phyloP scores from a whole-genome alignment of 2,329 filamentous ascomycete species.

The Sclerotinia nivalis region DNA sequence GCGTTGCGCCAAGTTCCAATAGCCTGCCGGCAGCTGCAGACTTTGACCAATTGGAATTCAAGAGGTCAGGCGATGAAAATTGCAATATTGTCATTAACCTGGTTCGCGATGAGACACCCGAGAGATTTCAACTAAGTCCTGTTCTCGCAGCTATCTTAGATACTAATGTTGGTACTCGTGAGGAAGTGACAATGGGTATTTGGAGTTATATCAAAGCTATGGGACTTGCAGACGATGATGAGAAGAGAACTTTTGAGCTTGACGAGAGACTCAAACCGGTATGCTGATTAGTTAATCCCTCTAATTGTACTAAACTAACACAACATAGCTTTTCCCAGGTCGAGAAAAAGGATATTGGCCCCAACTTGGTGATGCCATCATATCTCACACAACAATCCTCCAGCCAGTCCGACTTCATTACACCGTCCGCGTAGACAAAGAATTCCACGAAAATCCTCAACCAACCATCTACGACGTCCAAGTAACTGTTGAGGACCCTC shows the following conservation, averaged over 20 bases:
- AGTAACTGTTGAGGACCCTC: slow-evolving; percentile 80
- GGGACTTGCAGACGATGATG: slow-evolving; percentile 88
- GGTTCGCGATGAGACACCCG: slow-evolving; percentile 78
- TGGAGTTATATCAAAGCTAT: slow-evolving; percentile 93
- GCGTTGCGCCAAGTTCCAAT: slow-evolving; percentile 50
- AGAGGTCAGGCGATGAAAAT: slow-evolving; percentile 89
- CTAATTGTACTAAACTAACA: slow-evolving; percentile 32
- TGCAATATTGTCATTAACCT: slow-evolving; percentile 88
- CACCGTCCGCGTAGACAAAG: slow-evolving; percentile 89
- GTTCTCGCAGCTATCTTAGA: slow-evolving; percentile 83
- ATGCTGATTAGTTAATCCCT: slow-evolving; percentile 40
- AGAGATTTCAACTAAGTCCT: slow-evolving; percentile 78
- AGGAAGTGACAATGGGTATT: slow-evolving; percentile 84
- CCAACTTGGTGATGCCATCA: slow-evolving; percentile 76
- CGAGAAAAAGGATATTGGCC: slow-evolving; percentile 82
- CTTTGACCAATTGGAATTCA: slow-evolving; percentile 90
- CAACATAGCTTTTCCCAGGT: slow-evolving; percentile 24
- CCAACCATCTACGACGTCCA: slow-evolving; percentile 89
- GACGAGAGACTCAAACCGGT: slow-evolving; percentile 80
- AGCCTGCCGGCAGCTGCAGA: slow-evolving; percentile 64
- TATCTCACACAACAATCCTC: slow-evolving; percentile 74
- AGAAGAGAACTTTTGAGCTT: slow-evolving; percentile 89
- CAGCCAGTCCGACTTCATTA: slow-evolving; percentile 83
- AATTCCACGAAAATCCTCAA: slow-evolving; percentile 71
- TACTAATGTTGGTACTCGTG: slow-evolving; percentile 80